Evolutionary conservation across 768 basidiomycete genomes (phyloP), one percentile per base, ranked within the genome.

Genomic region (Lactifluus piperatus): DNA sequence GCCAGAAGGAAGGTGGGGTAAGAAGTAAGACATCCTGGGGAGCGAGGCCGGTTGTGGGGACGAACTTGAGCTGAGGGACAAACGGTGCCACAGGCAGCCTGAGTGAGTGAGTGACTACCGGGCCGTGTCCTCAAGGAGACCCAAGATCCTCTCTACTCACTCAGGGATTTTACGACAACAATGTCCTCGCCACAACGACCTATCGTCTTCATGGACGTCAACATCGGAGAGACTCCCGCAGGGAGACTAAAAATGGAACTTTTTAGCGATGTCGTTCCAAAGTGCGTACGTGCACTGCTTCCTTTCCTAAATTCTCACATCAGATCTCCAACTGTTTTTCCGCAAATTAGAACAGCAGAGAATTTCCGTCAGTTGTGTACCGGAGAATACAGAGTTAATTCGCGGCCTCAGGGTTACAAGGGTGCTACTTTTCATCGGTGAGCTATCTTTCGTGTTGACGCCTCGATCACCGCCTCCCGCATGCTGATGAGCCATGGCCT

Each of bases 321-420:
- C 47, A 22, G 41, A 36, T 18, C n/a, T n/a, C n/a, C 57, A 24
- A 48, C 36, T 43, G 10, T 34, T n/a, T 41, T 4, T n/a, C 63
- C 16, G 16, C 43, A 49, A 36, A 52, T 43, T 65, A 97, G 94
- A 68, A 98, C 95, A 2, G 93, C 94, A 8, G 95, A 99, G 74
- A 99, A 98, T 76, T 98, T 98, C 68, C 79, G 97, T 61, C 95
- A 98, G 67, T 76, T 98, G 27, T 98, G 95, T 69, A 97, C 94
- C 2, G 97, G 97, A n/a, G 95, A 98, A 74, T 90, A 83, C 73
- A 81, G 89, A 65, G 81, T 91, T 6, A 91, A 94, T 65, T 81
- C 86, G 14, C 76, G 90, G 57, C 92, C 93, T 2, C 89, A 92
- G 70, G 93, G 93, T 4, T 97, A 91, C 75, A 97, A 95, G 71